Percentiles rank a stretch among this genome's conserved stretches.
phyloP scores from a whole-genome alignment of 306 rosid genomes.

The Acacia acuminata region DNA sequence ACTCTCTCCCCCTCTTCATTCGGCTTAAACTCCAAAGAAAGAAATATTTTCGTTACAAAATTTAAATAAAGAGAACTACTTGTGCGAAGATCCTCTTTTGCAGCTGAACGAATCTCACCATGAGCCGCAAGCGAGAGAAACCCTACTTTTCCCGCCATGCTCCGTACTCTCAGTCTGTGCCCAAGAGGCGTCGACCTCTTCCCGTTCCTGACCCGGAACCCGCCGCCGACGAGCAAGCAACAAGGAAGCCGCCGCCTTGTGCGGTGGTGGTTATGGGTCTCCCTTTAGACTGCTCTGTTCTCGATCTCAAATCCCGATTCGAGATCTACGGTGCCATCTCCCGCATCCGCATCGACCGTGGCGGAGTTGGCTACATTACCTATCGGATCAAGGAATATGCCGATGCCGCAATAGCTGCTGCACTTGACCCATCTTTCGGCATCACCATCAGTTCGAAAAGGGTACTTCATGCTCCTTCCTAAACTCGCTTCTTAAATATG shows the following conservation, averaged over 20 bases:
- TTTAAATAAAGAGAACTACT: neutral
- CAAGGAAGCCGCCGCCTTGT: conserved; percentile 73
- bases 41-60: neutral
- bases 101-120: neutral
- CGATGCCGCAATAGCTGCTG: conserved; percentile 73
- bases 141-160: conserved; percentile 59
- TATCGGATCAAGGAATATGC: conserved; percentile 73
- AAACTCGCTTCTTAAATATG: neutral
- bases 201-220: conserved; percentile 36
- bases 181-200: conserved; percentile 53
- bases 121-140: conserved; percentile 83
- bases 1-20: too few relatives aligned
- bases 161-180: conserved; percentile 1
- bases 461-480: conserved; percentile 36
- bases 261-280: conserved; percentile 77
- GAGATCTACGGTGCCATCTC: conserved; percentile 90
- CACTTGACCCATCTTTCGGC: conserved; percentile 72
- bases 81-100: neutral
- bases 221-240: conserved; percentile 34
- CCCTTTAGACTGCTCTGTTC: conserved; percentile 75
- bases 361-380: conserved; percentile 63
- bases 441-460: conserved; percentile 68
- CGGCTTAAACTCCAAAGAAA: too few relatives aligned
- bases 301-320: conserved; percentile 89
- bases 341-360: conserved; percentile 93